Percentiles rank a stretch among this genome's conserved stretches.
phyloP scores from a whole-genome alignment of 2,329 filamentous ascomycete species.

The Aspergillus sp. region DNA sequence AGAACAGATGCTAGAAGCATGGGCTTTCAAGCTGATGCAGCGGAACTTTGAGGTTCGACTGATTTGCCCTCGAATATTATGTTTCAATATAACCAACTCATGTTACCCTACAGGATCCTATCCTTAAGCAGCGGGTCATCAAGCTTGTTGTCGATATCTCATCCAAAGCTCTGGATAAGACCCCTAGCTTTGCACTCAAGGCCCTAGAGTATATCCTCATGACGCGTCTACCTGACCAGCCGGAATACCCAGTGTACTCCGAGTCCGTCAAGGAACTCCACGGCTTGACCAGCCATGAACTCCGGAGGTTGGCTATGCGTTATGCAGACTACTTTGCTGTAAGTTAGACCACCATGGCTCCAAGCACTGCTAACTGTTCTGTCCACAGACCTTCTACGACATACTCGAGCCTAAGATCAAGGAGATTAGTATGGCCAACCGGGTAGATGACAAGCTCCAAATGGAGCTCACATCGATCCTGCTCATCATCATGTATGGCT shows the following conservation, averaged over 20 bases:
- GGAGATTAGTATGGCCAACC: constrained; percentile 71
- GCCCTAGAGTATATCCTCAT: constrained; percentile 89
- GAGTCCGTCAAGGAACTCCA: constrained; percentile 91
- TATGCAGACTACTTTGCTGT: constrained; percentile 88
- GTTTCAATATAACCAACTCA: neutral
- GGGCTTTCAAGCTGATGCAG: constrained; percentile 45
- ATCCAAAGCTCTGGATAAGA: constrained; percentile 74
- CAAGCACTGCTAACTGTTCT: constrained; percentile 25
- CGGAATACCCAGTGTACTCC: constrained; percentile 71
- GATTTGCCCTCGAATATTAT: neutral
- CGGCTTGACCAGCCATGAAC: constrained; percentile 77
- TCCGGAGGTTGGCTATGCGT: constrained; percentile 83
- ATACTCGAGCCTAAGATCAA: constrained; percentile 81
- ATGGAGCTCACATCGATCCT: constrained; percentile 87
- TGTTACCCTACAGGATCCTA: constrained; percentile 63
- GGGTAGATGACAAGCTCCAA: constrained; percentile 75
- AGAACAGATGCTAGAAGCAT: constrained; percentile 43
- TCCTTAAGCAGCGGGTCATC: constrained; percentile 77
- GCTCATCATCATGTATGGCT: constrained; percentile 77
- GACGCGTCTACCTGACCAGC: constrained; percentile 72
- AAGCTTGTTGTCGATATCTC: constrained; percentile 84
- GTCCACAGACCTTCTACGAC: constrained; percentile 74
- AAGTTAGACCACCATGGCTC: constrained; percentile 29
- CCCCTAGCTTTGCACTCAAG: constrained; percentile 79
- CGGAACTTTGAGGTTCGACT: constrained; percentile 41